Percentiles rank a stretch among this genome's conserved stretches.
phyloP scores from a whole-genome alignment of 1,284 basidiomycete genomes.

The Anthracocystis setariae region DNA sequence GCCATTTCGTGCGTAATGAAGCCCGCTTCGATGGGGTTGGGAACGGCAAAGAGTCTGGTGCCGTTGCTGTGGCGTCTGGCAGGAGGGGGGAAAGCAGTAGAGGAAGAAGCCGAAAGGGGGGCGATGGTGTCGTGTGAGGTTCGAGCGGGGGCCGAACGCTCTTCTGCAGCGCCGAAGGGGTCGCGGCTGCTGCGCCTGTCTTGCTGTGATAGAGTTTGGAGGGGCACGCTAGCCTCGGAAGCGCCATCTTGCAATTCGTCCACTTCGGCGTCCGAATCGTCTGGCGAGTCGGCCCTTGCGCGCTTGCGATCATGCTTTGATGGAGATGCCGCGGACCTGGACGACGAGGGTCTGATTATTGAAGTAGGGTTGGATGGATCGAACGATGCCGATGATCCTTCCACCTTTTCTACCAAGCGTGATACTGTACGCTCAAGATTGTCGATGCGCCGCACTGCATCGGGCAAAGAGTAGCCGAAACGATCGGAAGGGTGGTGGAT shows the following conservation, averaged over 20 bases:
- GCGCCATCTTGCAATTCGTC: conserved; percentile 45
- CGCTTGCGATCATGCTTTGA: conserved; percentile 35
- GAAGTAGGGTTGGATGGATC: conserved; percentile 4
- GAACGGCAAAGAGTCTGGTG: neutral
- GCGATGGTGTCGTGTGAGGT: conserved; percentile 1
- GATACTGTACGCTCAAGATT: conserved; percentile 34
- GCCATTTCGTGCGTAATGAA: conserved; percentile 34
- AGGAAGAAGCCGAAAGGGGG: neutral
- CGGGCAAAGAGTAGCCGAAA: conserved; percentile 33
- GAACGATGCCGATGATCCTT: conserved; percentile 7
- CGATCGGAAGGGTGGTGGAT: conserved; percentile 20
- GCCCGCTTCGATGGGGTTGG: conserved; percentile 30
- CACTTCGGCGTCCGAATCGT: conserved; percentile 43
- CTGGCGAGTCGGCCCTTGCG: conserved; percentile 20
- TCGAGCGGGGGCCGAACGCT: conserved; percentile 1
- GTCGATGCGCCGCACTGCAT: conserved; percentile 39
- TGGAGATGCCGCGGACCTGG: conserved; percentile 19
- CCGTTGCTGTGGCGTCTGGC: conserved; percentile 5
- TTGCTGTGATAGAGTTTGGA: conserved; percentile 18
- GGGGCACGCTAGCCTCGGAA: conserved; percentile 37
- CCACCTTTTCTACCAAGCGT: conserved; percentile 25
- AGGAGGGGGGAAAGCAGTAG: neutral
- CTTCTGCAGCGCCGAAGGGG: conserved; percentile 1
- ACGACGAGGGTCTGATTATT: conserved; percentile 12
- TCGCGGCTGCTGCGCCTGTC: conserved; percentile 18